A percentile compares a stretch with the other conserved stretches of the same genome.
These are phyloP conservation scores for Endothia cerciana DNA, from an alignment of 2,329 filamentous ascomycete genomes.

Conservation along the genomic window DNA sequence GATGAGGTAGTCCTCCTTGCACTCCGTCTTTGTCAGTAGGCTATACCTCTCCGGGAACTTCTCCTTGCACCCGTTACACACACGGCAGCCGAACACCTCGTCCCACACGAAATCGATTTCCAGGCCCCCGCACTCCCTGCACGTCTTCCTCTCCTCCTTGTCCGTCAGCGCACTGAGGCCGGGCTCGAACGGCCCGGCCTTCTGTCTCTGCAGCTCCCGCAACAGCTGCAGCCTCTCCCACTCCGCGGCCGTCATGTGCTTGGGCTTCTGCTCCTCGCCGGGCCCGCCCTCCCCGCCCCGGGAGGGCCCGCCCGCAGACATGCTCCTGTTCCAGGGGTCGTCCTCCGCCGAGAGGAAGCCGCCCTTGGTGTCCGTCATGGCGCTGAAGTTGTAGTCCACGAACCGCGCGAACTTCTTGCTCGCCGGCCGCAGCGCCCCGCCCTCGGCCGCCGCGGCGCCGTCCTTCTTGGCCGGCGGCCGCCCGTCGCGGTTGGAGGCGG, in stretches of 20 bases:
- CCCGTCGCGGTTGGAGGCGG: slow-evolving; percentile 71
- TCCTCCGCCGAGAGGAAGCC: slow-evolving; percentile 91
- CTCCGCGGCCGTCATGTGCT: slow-evolving; percentile 86
- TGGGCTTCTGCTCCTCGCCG: slow-evolving; percentile 68
- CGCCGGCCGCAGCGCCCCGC: slow-evolving; percentile 67
- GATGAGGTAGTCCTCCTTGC: slow-evolving; percentile 89
- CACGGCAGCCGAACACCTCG: slow-evolving; percentile 73
- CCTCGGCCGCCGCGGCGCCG: slow-evolving; percentile 34
- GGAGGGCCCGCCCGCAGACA: slow-evolving; percentile 57
- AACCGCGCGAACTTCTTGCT: slow-evolving; percentile 85
- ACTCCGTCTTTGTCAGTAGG: slow-evolving; percentile 94
- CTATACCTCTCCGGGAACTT: slow-evolving; percentile 91
- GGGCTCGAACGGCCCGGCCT: slow-evolving; percentile 85
- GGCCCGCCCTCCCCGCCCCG: slow-evolving; percentile 35
- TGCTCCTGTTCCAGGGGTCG: slow-evolving; percentile 83
- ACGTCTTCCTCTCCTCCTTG: slow-evolving; percentile 69
- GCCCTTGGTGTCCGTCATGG: slow-evolving; percentile 97
- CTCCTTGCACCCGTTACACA: slow-evolving; percentile 88
- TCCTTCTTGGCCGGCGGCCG: slow-evolving; percentile 49
- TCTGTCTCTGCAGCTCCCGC: slow-evolving; percentile 70
- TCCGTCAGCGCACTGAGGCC: slow-evolving; percentile 76
- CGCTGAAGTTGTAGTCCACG: slow-evolving; percentile 96
- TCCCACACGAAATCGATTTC: slow-evolving; percentile 98
- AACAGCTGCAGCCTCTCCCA: slow-evolving; percentile 87
- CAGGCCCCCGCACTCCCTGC: slow-evolving; percentile 77